Percentiles rank a stretch among this genome's conserved stretches.
phyloP scores from a whole-genome alignment of 495 filamentous ascomycete genomes.

The Aspergillus egyptiacus region DNA sequence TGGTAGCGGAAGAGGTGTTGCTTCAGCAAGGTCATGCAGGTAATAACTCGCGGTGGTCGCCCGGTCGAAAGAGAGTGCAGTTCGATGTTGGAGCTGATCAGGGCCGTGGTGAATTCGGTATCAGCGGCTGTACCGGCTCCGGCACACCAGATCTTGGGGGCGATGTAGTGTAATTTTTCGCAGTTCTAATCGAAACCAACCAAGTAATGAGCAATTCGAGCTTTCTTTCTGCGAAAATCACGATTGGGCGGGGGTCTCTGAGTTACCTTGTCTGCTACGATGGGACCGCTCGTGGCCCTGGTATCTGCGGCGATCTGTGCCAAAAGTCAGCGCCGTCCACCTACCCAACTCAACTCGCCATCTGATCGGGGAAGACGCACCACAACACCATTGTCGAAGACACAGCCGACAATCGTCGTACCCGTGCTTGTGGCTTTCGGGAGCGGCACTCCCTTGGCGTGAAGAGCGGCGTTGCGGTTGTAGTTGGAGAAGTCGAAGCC shows the following conservation, averaged over 20 bases:
- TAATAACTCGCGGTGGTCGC: slow-evolving; percentile 93
- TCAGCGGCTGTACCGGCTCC: slow-evolving; percentile 97
- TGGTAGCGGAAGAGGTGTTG: slow-evolving; percentile 99
- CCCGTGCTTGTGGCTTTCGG: slow-evolving; percentile 98
- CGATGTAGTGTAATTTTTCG: slow-evolving; percentile 98
- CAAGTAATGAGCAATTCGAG: neutral
- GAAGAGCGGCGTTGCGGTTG: slow-evolving; percentile 93
- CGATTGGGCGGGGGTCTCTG: neutral
- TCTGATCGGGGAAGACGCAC: slow-evolving; percentile 41
- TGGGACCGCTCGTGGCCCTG: slow-evolving; percentile 92
- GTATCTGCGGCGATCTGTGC: slow-evolving; percentile 90
- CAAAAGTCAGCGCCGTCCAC: slow-evolving; percentile 1
- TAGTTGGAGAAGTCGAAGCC: slow-evolving; percentile 99
- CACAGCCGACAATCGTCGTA: slow-evolving; percentile 98
- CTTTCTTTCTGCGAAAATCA: neutral
- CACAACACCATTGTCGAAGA: slow-evolving; percentile 94
- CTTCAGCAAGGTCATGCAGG: slow-evolving; percentile 99
- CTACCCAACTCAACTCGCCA: neutral
- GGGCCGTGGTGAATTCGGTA: slow-evolving; percentile 97
- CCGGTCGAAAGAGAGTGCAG: slow-evolving; percentile 92
- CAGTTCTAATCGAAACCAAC: slow-evolving; percentile 64
- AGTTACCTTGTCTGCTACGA: slow-evolving; percentile 92
- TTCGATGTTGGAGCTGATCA: slow-evolving; percentile 98
- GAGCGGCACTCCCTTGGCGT: slow-evolving; percentile 84
- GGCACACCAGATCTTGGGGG: slow-evolving; percentile 99